Evolutionary conservation across 192 early-diverging fungal species (phyloP), one percentile per base, ranked within the genome.

Genomic region (Entomortierella chlamydospora): DNA sequence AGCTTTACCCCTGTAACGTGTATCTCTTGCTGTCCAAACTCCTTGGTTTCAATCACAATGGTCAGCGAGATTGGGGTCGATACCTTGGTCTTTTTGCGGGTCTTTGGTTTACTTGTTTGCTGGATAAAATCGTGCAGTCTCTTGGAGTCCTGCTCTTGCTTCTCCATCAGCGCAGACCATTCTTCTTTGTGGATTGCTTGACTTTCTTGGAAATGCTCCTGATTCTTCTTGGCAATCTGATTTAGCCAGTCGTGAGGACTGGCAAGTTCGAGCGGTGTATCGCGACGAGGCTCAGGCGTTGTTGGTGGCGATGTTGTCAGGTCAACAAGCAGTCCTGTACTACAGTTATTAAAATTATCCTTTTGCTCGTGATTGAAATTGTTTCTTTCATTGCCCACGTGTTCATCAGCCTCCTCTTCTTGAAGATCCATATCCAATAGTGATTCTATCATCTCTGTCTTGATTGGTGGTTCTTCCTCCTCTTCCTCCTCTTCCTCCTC

Each of bases 11-110:
- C 66, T 0, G 29, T 62, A 5, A 63, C 56, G 23, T 51, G 41
- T 17, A 77, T 56, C 12, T 55, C 65, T 29, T 77, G 73, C 15
- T 45, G 58, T 12, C 73, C 73, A 62, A 50, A 68, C 11, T 62
- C 65, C 30, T 34, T 68, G 3, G 73, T 77, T 30, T 77, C 73
- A 13, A 77, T 47, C 5, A 39, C 33, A 13, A 77, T 49, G 0
- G 26, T 41, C 9, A 74, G 50, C 20, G 73, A 53, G 30, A 68
- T 30, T 10, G 73, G 54, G 1, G 31, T 20, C 31, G n/a, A 39
- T 25, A 34, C 25, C 17, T 45, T 76, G 30, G 34, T 28, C 43
- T 50, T 42, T 23, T 22, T 31, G 18, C 4, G 23, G 17, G 37
- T 3, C 33, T 63, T 55, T 34, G 33, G 25, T 22, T 43, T 2